A percentile compares a stretch with the other conserved stretches of the same genome.
These are phyloP conservation scores for Pulchroboletus neoregius DNA, from an alignment of 1,284 basidiomycete species.

Conservation along the genomic window DNA sequence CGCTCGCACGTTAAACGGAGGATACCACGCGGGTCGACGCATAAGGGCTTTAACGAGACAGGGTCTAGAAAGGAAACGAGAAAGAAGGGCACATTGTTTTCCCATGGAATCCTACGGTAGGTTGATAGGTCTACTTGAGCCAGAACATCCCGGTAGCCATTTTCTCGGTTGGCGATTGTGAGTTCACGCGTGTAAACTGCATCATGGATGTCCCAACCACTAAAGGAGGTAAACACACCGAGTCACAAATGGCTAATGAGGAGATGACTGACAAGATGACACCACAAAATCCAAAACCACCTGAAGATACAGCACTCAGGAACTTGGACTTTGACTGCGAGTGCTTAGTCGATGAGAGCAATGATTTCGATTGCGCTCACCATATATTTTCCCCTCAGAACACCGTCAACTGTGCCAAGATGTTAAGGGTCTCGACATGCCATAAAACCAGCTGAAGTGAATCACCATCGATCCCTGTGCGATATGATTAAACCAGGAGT, in stretches of 20 bases:
- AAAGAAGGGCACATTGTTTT: conserved; percentile 90
- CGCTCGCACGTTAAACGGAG: conserved; percentile 58
- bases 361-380: conserved; percentile 35
- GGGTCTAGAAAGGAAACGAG: conserved; percentile 87
- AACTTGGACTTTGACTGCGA: conserved; percentile 87
- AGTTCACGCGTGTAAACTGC: conserved; percentile 79
- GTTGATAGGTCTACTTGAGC: conserved; percentile 83
- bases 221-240: conserved; percentile 27
- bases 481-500: background rate
- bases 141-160: conserved; percentile 88
- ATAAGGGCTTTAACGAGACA: conserved; percentile 70
- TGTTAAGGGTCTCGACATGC: conserved; percentile 6
- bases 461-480: conserved; percentile 64
- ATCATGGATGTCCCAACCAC: conserved; percentile 90
- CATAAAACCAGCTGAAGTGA: conserved; percentile 7
- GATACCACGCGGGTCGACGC: conserved; percentile 84
- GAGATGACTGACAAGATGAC: conserved; percentile 69
- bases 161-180: conserved; percentile 83
- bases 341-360: conserved; percentile 3
- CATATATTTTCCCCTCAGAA: conserved; percentile 93
- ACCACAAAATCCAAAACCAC: conserved; percentile 90
- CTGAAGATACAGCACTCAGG: conserved; percentile 74
- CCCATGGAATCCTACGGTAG: conserved; percentile 89
- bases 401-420: conserved; percentile 71
- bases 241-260: background rate